Evolutionary conservation across 1,139 yeast genomes (phyloP), one percentile per base, ranked within the genome.

Genomic region (Suhomyces wounanorum): DNA sequence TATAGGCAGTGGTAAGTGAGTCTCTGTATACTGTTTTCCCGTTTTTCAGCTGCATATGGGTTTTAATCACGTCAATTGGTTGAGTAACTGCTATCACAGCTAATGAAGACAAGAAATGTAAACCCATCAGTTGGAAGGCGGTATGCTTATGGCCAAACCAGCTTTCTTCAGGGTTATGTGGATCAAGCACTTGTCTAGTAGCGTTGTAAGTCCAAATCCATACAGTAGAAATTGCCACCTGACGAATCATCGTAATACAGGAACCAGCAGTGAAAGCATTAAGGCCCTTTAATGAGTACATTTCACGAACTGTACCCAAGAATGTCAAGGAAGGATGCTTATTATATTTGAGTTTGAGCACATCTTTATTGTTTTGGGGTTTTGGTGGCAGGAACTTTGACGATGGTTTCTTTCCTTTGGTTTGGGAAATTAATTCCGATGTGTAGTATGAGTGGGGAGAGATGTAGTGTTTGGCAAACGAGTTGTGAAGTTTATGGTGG

Each of bases 41-140:
- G 63, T 87, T 82, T 55, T 84, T 83, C 67, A 91, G 83, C 67
- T 92, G 97, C 82, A 91, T 83, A 64, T 96, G 82, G 1, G 97
- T 84, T 69, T 94, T 94, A 47, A 92, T 72, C 5, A 91, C 91
- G 70, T 94, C 99, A 18, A 94, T 73, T 0, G 99, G 99, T 68
- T 92, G 98, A 0, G 98, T 92, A 0, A 83, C 75, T 0, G 82
- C 81, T 5, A 90, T 89, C 25, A 90, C 96, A 0, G 84, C 89
- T 45, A 73, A 69, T 33, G 84, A 86, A 39, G 84, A 81, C 1
- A 81, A 68, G 8, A 82, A 62, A 46, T 89, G 89, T 51, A 77
- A 62, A 1, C 78, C 86, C 53, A 77, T 68, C 78, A 78, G 69
- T 63, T 77, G 72, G 23, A 69, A 40, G 45, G 69, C 58, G 1